Evolutionary conservation across 192 early-diverging fungal genomes (phyloP).

Genomic region (Backusella westeae): DNA sequence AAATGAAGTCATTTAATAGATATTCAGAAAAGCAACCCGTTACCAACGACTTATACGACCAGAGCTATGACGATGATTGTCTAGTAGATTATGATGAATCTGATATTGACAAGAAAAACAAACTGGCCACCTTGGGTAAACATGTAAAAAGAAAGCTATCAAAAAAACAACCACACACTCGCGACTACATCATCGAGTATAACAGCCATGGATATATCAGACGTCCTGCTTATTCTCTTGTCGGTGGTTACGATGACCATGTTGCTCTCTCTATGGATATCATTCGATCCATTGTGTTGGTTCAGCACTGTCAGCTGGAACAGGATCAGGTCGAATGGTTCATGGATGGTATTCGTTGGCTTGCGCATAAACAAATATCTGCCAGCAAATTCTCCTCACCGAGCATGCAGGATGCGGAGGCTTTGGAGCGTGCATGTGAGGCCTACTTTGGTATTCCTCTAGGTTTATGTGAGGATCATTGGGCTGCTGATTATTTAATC

Average conservation of each 20-base stretch:
- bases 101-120: not conserved
- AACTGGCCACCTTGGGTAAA: not conserved
- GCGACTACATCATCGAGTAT: not conserved
- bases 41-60: not conserved
- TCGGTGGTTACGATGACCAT: not conserved
- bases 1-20: not conserved
- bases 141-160: not conserved
- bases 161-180: not conserved
- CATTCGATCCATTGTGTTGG: not conserved
- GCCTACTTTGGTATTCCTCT: slow-evolving; percentile 8
- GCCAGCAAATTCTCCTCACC: too few relatives aligned
- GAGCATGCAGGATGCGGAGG: not conserved
- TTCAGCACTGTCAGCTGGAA: not conserved
- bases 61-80: not conserved
- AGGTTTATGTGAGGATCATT: slow-evolving; percentile 1
- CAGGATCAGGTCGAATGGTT: not conserved
- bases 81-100: not conserved
- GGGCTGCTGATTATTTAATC: slow-evolving; percentile 7
- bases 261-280: not conserved
- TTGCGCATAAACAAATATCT: not conserved
- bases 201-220: not conserved
- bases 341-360: not conserved
- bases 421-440: not conserved
- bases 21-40: not conserved
- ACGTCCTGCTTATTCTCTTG: not conserved